Evolutionary conservation across 768 basidiomycete genomes (phyloP).

Genomic region (Chalciporus piperatus): DNA sequence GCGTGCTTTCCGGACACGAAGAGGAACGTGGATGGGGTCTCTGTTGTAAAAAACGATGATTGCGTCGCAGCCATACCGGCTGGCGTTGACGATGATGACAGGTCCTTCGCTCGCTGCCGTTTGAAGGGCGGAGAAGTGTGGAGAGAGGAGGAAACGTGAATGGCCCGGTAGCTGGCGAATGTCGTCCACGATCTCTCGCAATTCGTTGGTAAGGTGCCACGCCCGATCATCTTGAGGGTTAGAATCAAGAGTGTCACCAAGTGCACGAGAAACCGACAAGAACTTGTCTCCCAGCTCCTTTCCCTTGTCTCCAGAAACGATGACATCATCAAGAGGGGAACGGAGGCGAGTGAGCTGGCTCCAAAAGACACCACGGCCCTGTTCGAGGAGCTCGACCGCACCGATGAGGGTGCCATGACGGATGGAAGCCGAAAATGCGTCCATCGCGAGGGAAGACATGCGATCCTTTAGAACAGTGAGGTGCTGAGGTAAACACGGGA

Average conservation of each 20-base stretch:
- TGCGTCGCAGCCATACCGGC: conserved; percentile 5
- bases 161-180: conserved; percentile 6
- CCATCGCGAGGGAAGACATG: conserved; percentile 4
- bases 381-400: conserved; percentile 32
- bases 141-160: conserved; percentile 12
- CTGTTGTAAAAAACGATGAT: conserved; percentile 4
- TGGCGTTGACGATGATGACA: conserved; percentile 2
- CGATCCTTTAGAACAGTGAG: background rate
- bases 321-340: conserved; percentile 1
- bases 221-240: background rate
- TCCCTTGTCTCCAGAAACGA: background rate
- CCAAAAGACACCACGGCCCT: conserved; percentile 22
- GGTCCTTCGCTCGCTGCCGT: conserved; percentile 2
- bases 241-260: background rate
- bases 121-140: conserved; percentile 7
- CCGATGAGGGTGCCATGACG: background rate
- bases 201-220: background rate
- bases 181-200: background rate
- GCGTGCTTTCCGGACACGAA: background rate
- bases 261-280: background rate
- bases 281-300: background rate
- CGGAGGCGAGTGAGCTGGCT: conserved; percentile 14
- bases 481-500: background rate
- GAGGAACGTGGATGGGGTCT: background rate
- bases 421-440: conserved; percentile 14